A percentile compares a stretch with the other conserved stretches of the same genome.
These are phyloP conservation scores for Solioccasus polychromus DNA, from an alignment of 768 basidiomycete genomes.

Conservation along the genomic window DNA sequence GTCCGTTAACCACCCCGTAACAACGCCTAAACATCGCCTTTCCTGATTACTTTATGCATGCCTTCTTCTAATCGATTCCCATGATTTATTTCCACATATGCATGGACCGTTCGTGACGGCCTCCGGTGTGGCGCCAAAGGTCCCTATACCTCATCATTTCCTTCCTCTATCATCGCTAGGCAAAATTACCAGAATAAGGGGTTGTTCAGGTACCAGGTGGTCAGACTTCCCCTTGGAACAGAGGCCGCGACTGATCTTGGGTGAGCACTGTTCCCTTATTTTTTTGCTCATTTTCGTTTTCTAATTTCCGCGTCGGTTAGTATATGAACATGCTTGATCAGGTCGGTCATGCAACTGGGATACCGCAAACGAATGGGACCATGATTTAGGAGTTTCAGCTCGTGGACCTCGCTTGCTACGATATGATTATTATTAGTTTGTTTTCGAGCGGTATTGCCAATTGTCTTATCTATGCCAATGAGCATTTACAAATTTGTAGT, in stretches of 20 bases:
- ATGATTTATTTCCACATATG: constrained; percentile 7
- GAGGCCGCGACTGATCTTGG: constrained; percentile 73
- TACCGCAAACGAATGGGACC: no score
- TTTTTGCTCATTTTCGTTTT: background rate
- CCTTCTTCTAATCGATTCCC: background rate
- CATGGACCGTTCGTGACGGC: constrained; percentile 10
- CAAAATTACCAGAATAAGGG: constrained; percentile 42
- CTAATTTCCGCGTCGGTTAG: constrained; percentile 33
- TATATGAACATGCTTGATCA: constrained; percentile 85
- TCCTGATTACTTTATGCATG: background rate
- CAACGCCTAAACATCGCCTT: no score
- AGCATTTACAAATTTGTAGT: no score
- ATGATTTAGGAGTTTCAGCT: constrained; percentile 51
- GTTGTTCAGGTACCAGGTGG: constrained; percentile 72
- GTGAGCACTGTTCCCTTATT: constrained; percentile 31
- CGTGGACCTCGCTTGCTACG: no score
- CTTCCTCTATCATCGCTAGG: background rate
- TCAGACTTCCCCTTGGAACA: constrained; percentile 59
- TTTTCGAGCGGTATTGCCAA: no score
- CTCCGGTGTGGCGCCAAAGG: constrained; percentile 10
- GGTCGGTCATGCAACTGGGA: constrained; percentile 70
- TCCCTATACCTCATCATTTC: no score
- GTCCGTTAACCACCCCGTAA: background rate
- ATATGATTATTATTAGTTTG: no score
- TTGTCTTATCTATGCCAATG: no score